Evolutionary conservation across 805 yeast species (phyloP), one percentile per base, ranked within the genome.

Genomic region (Pichia manshurica): DNA sequence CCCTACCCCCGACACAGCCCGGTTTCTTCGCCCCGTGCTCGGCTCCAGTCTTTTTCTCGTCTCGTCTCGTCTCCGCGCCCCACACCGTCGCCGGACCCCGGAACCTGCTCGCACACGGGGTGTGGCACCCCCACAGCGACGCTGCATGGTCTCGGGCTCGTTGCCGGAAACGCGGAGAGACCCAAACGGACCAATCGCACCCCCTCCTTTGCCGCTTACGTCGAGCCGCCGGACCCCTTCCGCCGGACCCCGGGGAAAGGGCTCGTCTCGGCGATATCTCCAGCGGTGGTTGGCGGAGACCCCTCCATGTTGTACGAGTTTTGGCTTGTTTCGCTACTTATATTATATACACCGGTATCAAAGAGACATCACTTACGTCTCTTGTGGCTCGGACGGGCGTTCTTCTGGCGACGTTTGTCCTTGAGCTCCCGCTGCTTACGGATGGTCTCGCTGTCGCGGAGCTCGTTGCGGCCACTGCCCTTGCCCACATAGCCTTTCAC

Each of bases 361-460:
- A 8, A 20, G 13, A 8, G 23, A 5, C 5, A 15, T 19, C 21
- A 38, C 15, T 23, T 38, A 23, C 64, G 67, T 48, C 71, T 62
- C 57, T 65, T 75, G 57, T 70, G 74, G 20, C 68, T 55, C 13
- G 93, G 95, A 62, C 97, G 78, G 3, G 85, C 96, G 56, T 88
- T 90, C 79, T 93, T 93, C 4, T 81, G 90, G 59, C 75, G 77
- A 53, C 84, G 75, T 67, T 87, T 75, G 52, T 89, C 95, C 67
- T 81, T 76, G 33, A 63, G 59, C 39, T 73, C 74, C 69, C 99
- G 80, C 22, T 74, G 71, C 71, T 86, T 89, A 63, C 95, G 79
- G 47, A 93, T 89, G 47, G 86, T 82, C 50, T 81, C 88, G 12
- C 84, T 75, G 8, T 83, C 68, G 56, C 73, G 79, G 47, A 93